phyloP scores from a whole-genome alignment of 306 rosid species.

The Trifolium subterraneum region DNA sequence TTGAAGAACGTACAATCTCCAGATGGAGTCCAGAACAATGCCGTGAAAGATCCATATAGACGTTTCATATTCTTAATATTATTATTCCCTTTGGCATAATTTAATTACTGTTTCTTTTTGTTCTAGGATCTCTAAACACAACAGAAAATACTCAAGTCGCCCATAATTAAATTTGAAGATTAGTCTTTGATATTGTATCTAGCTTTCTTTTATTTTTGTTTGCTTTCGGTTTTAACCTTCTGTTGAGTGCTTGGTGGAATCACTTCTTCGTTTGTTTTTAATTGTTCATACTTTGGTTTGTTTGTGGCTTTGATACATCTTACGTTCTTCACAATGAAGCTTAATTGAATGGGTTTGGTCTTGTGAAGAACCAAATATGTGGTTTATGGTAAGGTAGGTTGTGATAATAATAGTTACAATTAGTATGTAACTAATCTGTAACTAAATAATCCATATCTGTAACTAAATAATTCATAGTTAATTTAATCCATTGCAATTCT shows the following conservation, averaged over 20 bases:
- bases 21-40: slow-evolving; percentile 72
- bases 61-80: not conserved
- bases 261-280: not conserved
- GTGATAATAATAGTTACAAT: not conserved
- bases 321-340: not conserved
- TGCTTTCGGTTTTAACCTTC: not conserved
- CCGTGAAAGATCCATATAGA: slow-evolving; percentile 51
- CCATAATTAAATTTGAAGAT: slow-evolving; percentile 11
- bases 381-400: too few species aligned
- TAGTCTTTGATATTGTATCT: not conserved
- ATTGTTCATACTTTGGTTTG: not conserved
- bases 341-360: not conserved
- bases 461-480: not conserved
- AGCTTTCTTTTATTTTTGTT: not conserved
- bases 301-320: not conserved
- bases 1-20: slow-evolving; percentile 56
- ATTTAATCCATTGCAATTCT: not conserved
- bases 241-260: not conserved
- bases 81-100: not conserved
- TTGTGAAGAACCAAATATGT: too few species aligned
- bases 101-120: not conserved
- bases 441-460: not conserved
- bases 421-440: not conserved
- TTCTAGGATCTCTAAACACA: slow-evolving; percentile 1
- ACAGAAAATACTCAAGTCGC: not conserved